These are phyloP conservation scores for Ogataea chonburiensis DNA, from an alignment of 805 yeast genomes.

Conservation along the genomic window DNA sequence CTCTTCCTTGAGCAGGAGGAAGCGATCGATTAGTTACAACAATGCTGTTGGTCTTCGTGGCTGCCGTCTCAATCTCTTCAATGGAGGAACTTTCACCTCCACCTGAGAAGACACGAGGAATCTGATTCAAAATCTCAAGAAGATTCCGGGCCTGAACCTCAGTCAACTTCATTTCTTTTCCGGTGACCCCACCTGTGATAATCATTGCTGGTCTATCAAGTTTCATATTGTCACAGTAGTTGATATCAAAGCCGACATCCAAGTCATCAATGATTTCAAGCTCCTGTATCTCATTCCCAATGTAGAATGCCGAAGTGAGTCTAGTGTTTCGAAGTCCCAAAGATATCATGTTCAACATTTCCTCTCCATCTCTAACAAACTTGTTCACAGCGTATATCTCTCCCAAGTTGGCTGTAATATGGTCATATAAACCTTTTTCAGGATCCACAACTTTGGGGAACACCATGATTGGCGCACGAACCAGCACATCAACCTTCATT, in stretches of 20 bases:
- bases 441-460: slow-evolving; percentile 62
- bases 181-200: slow-evolving; percentile 58
- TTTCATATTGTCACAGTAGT: slow-evolving; percentile 45
- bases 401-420: slow-evolving; percentile 73
- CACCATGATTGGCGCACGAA: slow-evolving; percentile 79
- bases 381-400: slow-evolving; percentile 70
- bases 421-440: slow-evolving; percentile 47
- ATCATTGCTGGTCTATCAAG: slow-evolving; percentile 46
- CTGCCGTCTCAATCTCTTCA: slow-evolving; percentile 61
- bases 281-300: slow-evolving; percentile 46
- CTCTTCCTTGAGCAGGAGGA: slow-evolving; percentile 4
- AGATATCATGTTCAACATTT: slow-evolving; percentile 52
- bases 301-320: slow-evolving; percentile 59
- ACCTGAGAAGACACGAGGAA: slow-evolving; percentile 53
- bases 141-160: slow-evolving; percentile 69
- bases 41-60: slow-evolving; percentile 58
- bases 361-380: slow-evolving; percentile 39
- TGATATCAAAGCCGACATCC: slow-evolving; percentile 59
- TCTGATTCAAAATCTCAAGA: slow-evolving; percentile 50
- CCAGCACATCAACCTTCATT: slow-evolving; percentile 67
- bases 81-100: slow-evolving; percentile 41
- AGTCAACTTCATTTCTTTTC: slow-evolving; percentile 62
- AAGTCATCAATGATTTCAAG: slow-evolving; percentile 66
- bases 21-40: slow-evolving; percentile 24
- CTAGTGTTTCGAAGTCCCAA: slow-evolving; percentile 74